Percentiles rank a stretch among this genome's conserved stretches.
These are phyloP conservation scores for Vanrija humicola DNA, from an alignment of 1,284 basidiomycete species.

Conservation along the genomic window DNA sequence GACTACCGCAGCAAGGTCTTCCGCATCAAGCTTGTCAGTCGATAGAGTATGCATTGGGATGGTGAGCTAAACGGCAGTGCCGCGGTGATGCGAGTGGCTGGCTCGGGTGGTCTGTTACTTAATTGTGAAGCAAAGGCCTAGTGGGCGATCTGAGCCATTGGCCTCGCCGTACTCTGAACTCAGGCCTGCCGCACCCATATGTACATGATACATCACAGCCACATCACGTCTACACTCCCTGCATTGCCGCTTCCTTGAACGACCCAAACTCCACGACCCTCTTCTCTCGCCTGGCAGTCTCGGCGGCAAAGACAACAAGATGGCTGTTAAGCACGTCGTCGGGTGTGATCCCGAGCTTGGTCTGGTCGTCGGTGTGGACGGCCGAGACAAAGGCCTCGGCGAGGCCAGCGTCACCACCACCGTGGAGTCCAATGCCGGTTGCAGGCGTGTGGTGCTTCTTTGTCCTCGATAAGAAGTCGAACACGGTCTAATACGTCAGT, in stretches of 20 bases:
- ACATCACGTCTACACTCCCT: neutral
- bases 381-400: constrained; percentile 68
- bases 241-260: constrained; percentile 28
- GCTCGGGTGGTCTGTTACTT: too few species aligned
- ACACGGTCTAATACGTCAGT: constrained; percentile 52
- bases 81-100: too few species aligned
- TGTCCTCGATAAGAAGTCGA: constrained; percentile 62
- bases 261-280: constrained; percentile 57
- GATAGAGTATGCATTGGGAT: too few species aligned
- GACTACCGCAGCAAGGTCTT: too few species aligned
- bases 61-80: too few species aligned
- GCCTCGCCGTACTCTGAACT: too few species aligned
- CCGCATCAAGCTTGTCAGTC: too few species aligned
- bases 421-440: constrained; percentile 65
- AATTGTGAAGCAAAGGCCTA: too few species aligned
- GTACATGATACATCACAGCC: neutral
- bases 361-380: constrained; percentile 58
- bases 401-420: constrained; percentile 73
- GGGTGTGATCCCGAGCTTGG: constrained; percentile 59
- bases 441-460: constrained; percentile 55
- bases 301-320: constrained; percentile 77
- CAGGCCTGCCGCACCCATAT: too few species aligned
- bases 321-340: constrained; percentile 69
- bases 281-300: constrained; percentile 65
- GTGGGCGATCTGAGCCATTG: too few species aligned